Conservation (phyloP, 768 basidiomycete species). For the Lanmaoa rubissima region DNA sequence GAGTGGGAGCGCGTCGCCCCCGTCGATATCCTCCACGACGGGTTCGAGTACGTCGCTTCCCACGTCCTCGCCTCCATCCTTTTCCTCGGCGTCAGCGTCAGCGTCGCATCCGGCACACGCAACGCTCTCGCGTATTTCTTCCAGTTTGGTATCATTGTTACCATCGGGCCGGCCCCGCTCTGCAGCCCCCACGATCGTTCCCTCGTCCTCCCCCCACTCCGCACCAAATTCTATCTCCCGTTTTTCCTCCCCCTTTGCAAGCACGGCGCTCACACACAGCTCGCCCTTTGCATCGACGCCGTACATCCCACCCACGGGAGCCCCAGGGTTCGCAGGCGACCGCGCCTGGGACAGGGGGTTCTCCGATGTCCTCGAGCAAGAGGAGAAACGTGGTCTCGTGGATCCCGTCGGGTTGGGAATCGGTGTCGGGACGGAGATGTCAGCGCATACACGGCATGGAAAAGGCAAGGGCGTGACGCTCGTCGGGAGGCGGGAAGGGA, state of each 20-base stretch:
- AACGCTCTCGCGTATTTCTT: conserved; percentile 45
- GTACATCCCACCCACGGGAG: conserved; percentile 58
- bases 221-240: conserved; percentile 13
- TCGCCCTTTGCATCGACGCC: conserved; percentile 50
- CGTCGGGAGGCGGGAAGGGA: conserved; percentile 54
- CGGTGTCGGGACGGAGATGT: conserved; percentile 28
- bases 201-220: conserved; percentile 11
- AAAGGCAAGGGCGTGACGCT: conserved; percentile 49
- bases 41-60: conserved; percentile 19
- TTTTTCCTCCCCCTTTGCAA: conserved; percentile 13
- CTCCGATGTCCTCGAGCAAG: conserved; percentile 46
- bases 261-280: conserved; percentile 36
- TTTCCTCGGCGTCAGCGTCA: not conserved
- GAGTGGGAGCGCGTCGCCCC: conserved; percentile 24
- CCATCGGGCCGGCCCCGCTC: conserved; percentile 25
- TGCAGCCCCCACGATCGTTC: not conserved
- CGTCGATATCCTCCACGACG: conserved; percentile 19
- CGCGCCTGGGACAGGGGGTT: conserved; percentile 66
- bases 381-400: conserved; percentile 38
- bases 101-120: conserved; percentile 28
- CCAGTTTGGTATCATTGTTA: conserved; percentile 51
- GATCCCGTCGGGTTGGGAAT: conserved; percentile 45
- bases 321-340: conserved; percentile 75
- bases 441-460: conserved; percentile 8
- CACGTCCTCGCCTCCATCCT: not conserved